Conservation (phyloP, 768 basidiomycete genomes). For the Suillus subluteus region DNA sequence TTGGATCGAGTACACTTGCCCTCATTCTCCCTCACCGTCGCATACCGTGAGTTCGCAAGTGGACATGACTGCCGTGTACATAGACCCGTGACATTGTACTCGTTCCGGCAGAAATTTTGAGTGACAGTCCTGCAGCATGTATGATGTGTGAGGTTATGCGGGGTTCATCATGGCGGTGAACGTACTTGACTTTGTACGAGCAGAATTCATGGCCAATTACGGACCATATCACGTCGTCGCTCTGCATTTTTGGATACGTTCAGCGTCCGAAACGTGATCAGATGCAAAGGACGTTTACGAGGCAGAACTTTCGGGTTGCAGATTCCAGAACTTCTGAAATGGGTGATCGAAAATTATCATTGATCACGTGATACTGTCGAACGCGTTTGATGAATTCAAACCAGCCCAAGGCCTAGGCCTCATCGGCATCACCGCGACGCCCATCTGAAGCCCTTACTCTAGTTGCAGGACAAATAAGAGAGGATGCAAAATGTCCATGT, state of each 20-base stretch:
- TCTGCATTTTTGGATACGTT: slow-evolving; percentile 59
- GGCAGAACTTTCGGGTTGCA: not conserved
- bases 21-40: slow-evolving; percentile 96
- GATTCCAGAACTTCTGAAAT: not conserved
- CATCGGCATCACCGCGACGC: not conserved
- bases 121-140: slow-evolving; percentile 71
- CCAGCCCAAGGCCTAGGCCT: no score
- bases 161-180: slow-evolving; percentile 16
- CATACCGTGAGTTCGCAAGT: slow-evolving; percentile 96
- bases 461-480: not conserved
- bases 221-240: slow-evolving; percentile 99
- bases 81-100: slow-evolving; percentile 97
- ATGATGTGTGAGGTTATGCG: slow-evolving; percentile 15
- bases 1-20: slow-evolving; percentile 48
- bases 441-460: not conserved
- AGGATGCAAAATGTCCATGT: not conserved
- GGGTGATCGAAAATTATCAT: slow-evolving; percentile 13
- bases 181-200: slow-evolving; percentile 99
- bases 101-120: slow-evolving; percentile 98
- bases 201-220: slow-evolving; percentile 95
- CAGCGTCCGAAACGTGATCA: slow-evolving; percentile 1
- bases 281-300: slow-evolving; percentile 7
- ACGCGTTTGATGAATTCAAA: not conserved
- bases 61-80: slow-evolving; percentile 97
- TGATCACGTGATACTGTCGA: slow-evolving; percentile 9